Evolutionary conservation across 2,329 filamentous ascomycete genomes (phyloP).

Genomic region (Talaromyces funiculosus): DNA sequence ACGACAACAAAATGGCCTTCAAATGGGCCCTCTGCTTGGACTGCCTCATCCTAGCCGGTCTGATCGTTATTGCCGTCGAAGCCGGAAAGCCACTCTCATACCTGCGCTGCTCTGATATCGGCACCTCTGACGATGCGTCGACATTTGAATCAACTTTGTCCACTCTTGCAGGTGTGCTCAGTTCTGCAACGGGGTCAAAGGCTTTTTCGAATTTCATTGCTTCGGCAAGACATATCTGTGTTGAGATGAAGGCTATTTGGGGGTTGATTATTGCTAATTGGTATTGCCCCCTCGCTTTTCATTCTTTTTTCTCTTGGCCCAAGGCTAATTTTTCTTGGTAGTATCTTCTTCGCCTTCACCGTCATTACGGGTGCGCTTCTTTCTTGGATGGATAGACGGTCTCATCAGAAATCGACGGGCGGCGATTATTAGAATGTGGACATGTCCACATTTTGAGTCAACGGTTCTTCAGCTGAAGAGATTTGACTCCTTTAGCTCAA

Average conservation of each 20-base stretch:
- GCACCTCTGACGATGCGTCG: conserved; percentile 42
- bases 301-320: neutral
- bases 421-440: neutral
- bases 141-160: conserved; percentile 50
- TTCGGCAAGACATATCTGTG: conserved; percentile 63
- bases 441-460: neutral
- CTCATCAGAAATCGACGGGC: neutral
- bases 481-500: neutral
- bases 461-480: neutral
- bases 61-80: conserved; percentile 69
- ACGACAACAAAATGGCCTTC: conserved; percentile 69
- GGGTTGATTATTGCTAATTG: conserved; percentile 74
- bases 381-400: conserved; percentile 48
- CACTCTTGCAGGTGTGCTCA: conserved; percentile 48
- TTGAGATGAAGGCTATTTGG: conserved; percentile 83
- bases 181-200: conserved; percentile 31
- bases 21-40: conserved; percentile 64
- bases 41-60: conserved; percentile 63
- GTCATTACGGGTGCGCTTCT: conserved; percentile 54
- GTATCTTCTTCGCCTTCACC: conserved; percentile 63
- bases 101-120: conserved; percentile 62
- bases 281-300: conserved; percentile 31
- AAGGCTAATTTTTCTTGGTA: conserved; percentile 17
- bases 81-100: conserved; percentile 76
- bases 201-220: conserved; percentile 51